Evolutionary conservation across 1,284 basidiomycete species (phyloP).

Genomic region (Thecaphora thlaspeos): DNA sequence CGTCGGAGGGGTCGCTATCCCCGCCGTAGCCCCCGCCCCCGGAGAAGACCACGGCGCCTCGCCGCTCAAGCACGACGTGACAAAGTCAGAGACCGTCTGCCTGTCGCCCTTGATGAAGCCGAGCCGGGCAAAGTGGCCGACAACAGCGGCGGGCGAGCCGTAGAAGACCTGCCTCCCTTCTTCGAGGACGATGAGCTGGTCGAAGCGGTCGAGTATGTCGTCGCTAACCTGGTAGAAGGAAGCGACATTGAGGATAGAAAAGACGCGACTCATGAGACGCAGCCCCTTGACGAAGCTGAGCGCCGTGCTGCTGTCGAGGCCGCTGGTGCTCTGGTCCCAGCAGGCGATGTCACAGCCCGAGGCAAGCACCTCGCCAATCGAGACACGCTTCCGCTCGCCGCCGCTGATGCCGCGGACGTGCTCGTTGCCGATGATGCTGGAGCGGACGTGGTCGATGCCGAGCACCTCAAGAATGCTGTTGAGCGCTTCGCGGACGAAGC

Average conservation of each 20-base stretch:
- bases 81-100: constrained; percentile 49
- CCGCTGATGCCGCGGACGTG: constrained; percentile 58
- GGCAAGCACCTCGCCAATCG: constrained; percentile 58
- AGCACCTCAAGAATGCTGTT: constrained; percentile 64
- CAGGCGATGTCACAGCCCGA: constrained; percentile 41
- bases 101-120: constrained; percentile 60
- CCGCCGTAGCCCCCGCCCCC: too few species aligned
- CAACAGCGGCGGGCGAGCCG: constrained; percentile 36
- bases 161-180: constrained; percentile 55
- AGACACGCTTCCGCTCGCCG: constrained; percentile 59
- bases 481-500: constrained; percentile 55
- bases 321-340: constrained; percentile 48
- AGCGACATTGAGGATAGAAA: constrained; percentile 23
- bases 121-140: constrained; percentile 41
- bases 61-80: constrained; percentile 52
- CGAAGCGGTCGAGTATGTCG: constrained; percentile 38
- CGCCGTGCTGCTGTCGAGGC: constrained; percentile 47
- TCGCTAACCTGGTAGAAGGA: constrained; percentile 53
- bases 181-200: constrained; percentile 49
- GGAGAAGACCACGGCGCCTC: too few species aligned
- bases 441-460: constrained; percentile 63
- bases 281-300: constrained; percentile 46
- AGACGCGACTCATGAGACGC: constrained; percentile 39
- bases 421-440: constrained; percentile 57
- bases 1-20: too few species aligned